Conservation (phyloP, 2,329 filamentous ascomycete species). For the Claviceps pusilla region DNA sequence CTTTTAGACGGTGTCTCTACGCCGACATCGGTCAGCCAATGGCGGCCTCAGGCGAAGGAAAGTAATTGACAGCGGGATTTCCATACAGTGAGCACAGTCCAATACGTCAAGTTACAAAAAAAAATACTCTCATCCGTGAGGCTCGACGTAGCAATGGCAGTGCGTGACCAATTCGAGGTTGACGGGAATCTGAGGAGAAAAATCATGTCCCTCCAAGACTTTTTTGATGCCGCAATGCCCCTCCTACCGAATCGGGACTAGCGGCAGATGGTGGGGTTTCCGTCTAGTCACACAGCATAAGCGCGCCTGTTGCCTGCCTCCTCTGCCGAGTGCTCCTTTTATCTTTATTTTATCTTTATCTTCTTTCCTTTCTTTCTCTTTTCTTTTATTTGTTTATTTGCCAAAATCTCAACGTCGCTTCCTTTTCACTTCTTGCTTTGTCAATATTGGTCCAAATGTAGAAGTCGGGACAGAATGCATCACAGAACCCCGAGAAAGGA, state of each 20-base stretch:
- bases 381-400: no score
- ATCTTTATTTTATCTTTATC: background rate
- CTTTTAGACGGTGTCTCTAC: background rate
- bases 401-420: no score
- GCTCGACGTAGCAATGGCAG: background rate
- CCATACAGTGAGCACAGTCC: background rate
- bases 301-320: background rate
- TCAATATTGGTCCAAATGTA: no score
- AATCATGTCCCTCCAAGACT: conserved; percentile 10
- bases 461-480: no score
- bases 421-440: no score
- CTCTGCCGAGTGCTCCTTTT: background rate
- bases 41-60: background rate
- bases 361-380: no score
- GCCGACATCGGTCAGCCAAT: conserved; percentile 1
- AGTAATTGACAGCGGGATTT: background rate
- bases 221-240: conserved; percentile 10
- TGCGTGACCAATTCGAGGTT: conserved; percentile 1
- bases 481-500: no score
- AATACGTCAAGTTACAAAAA: background rate
- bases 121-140: conserved; percentile 2
- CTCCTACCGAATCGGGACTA: conserved; percentile 18
- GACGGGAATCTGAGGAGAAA: conserved; percentile 4
- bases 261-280: conserved; percentile 3
- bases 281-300: background rate